These are phyloP conservation scores for Thielaviopsis cerberus DNA, from an alignment of 2,329 filamentous ascomycete species.

Conservation along the genomic window DNA sequence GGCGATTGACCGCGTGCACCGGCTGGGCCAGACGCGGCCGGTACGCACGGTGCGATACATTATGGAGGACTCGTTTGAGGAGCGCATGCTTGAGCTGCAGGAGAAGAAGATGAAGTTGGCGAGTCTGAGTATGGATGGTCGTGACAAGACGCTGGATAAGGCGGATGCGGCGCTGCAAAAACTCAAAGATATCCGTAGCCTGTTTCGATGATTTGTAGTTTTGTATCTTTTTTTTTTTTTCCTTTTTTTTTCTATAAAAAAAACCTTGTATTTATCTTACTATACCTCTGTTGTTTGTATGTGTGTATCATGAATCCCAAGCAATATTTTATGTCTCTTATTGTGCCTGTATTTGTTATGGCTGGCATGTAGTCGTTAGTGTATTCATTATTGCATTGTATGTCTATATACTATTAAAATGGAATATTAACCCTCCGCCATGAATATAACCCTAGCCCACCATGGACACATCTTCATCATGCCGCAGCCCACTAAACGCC, in stretches of 20 bases:
- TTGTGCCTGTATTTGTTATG: too few species aligned
- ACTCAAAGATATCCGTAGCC: conserved; percentile 37
- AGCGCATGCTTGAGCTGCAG: conserved; percentile 79
- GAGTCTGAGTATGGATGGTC: conserved; percentile 61
- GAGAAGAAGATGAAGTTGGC: conserved; percentile 85
- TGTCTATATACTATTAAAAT: conserved; percentile 5
- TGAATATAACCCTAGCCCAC: not conserved
- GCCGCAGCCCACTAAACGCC: conserved; percentile 39
- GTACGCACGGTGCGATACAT: conserved; percentile 79
- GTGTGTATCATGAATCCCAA: not conserved
- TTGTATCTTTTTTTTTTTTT: conserved; percentile 19
- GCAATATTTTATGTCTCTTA: too few species aligned
- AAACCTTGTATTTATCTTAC: not conserved
- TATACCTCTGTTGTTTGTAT: not conserved
- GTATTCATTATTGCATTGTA: conserved; percentile 9
- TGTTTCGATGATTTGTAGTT: conserved; percentile 30
- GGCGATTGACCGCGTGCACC: conserved; percentile 81
- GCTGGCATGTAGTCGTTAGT: too few species aligned
- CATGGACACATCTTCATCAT: conserved; percentile 28
- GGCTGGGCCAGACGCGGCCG: conserved; percentile 72
- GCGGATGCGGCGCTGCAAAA: conserved; percentile 40
- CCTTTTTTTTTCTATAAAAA: conserved; percentile 9
- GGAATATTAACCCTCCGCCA: not conserved
- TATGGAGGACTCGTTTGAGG: conserved; percentile 80
- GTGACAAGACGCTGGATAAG: conserved; percentile 34